Evolutionary conservation across 768 basidiomycete genomes (phyloP).

Genomic region (Lentinula sp.): DNA sequence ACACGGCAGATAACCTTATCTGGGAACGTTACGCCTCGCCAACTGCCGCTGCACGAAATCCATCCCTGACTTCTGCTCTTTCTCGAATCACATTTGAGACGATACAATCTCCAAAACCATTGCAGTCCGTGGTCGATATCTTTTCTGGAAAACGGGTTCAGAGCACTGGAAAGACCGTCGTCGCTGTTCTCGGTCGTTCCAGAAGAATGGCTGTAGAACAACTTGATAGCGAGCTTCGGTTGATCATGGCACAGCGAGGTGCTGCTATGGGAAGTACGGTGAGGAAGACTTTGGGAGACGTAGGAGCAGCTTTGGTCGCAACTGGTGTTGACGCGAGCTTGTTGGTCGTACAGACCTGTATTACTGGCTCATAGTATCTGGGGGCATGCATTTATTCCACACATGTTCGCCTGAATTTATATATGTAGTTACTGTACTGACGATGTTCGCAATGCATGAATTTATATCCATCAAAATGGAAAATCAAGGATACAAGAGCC

Average conservation of each 20-base stretch:
- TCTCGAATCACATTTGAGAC: slow-evolving; percentile 58
- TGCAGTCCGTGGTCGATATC: slow-evolving; percentile 49
- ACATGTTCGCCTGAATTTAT: not conserved
- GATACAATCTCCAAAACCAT: slow-evolving; percentile 41
- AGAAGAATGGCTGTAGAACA: slow-evolving; percentile 59
- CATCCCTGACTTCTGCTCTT: slow-evolving; percentile 36
- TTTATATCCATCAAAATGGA: too few relatives aligned
- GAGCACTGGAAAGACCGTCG: slow-evolving; percentile 32
- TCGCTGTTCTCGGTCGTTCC: slow-evolving; percentile 71
- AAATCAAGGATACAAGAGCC: too few relatives aligned
- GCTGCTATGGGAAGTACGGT: slow-evolving; percentile 46
- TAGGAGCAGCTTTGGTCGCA: slow-evolving; percentile 63
- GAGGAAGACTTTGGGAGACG: slow-evolving; percentile 70
- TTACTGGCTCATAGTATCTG: not conserved
- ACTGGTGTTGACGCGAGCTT: slow-evolving; percentile 43
- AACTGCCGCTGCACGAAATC: slow-evolving; percentile 16
- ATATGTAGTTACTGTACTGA: not conserved
- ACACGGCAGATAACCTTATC: slow-evolving; percentile 74
- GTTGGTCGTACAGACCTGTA: slow-evolving; percentile 47
- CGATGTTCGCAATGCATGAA: too few relatives aligned
- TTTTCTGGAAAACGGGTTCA: slow-evolving; percentile 21
- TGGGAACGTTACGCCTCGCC: slow-evolving; percentile 60
- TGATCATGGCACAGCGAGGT: slow-evolving; percentile 34
- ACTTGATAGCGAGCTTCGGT: slow-evolving; percentile 53
- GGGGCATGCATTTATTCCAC: not conserved